Conservation (phyloP, 495 filamentous ascomycete species). For the Xylaria cubensis region DNA sequence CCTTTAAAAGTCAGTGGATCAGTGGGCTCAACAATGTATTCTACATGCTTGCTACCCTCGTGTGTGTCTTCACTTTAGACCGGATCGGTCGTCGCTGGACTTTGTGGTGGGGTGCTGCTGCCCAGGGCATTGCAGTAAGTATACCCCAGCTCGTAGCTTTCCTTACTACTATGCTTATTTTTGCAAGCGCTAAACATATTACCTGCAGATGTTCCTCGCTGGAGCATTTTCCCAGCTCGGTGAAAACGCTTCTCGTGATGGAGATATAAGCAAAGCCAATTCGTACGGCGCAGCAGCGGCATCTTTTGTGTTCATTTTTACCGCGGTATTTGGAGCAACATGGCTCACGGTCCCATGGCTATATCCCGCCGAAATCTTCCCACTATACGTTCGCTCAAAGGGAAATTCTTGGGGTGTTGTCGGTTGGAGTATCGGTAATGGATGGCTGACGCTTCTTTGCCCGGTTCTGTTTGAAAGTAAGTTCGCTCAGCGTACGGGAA, state of each 20-base stretch:
- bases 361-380: conserved; percentile 77
- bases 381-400: conserved; percentile 68
- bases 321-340: conserved; percentile 71
- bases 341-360: conserved; percentile 77
- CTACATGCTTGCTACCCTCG: conserved; percentile 61
- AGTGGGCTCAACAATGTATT: conserved; percentile 72
- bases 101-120: conserved; percentile 69
- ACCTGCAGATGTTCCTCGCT: conserved; percentile 51
- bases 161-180: neutral
- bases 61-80: conserved; percentile 74
- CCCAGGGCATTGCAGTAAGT: conserved; percentile 60
- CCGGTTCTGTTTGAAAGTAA: conserved; percentile 65
- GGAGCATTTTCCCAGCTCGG: conserved; percentile 50
- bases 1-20: conserved; percentile 69
- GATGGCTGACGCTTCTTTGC: conserved; percentile 67
- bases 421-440: conserved; percentile 76
- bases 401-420: conserved; percentile 80
- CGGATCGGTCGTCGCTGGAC: conserved; percentile 73
- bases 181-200: neutral
- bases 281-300: conserved; percentile 68
- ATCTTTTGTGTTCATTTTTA: conserved; percentile 74
- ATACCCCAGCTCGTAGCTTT: conserved; percentile 48
- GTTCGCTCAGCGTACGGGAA: neutral
- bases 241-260: conserved; percentile 45
- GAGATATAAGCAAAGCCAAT: conserved; percentile 46